These are phyloP conservation scores for Cladosporium cucumerinum DNA, from an alignment of 2,329 filamentous ascomycete genomes.

Conservation along the genomic window DNA sequence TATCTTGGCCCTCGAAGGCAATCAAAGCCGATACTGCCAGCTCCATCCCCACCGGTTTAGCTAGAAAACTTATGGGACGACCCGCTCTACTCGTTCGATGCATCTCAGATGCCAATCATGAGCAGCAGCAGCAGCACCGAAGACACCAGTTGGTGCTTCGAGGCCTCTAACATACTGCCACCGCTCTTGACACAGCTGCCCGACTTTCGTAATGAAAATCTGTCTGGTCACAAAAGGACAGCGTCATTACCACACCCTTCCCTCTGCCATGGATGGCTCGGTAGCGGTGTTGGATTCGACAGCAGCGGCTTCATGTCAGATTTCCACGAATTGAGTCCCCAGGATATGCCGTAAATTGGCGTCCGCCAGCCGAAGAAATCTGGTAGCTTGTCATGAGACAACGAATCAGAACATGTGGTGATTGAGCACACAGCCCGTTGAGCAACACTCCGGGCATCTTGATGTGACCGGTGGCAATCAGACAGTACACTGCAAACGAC, in stretches of 20 bases:
- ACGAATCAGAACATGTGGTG: neutral
- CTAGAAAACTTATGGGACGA: neutral
- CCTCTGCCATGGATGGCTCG: neutral
- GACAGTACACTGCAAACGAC: neutral
- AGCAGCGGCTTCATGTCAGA: neutral
- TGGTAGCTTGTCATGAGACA: neutral
- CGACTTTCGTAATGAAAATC: neutral
- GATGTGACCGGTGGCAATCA: neutral
- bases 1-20: neutral
- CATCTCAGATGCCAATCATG: neutral
- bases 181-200: neutral
- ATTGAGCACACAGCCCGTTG: neutral
- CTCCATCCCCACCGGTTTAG: neutral
- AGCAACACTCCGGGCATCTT: neutral
- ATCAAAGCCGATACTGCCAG: neutral
- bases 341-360: neutral
- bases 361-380: neutral
- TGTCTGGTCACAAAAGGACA: neutral
- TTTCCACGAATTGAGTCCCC: neutral
- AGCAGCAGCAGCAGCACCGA: neutral
- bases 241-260: conserved; percentile 20
- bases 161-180: neutral
- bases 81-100: neutral
- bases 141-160: neutral
- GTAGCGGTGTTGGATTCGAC: neutral